A percentile compares a stretch with the other conserved stretches of the same genome.
These are phyloP conservation scores for Pyrus bretschneideri DNA, from an alignment of 306 rosid genomes.

Conservation along the genomic window DNA sequence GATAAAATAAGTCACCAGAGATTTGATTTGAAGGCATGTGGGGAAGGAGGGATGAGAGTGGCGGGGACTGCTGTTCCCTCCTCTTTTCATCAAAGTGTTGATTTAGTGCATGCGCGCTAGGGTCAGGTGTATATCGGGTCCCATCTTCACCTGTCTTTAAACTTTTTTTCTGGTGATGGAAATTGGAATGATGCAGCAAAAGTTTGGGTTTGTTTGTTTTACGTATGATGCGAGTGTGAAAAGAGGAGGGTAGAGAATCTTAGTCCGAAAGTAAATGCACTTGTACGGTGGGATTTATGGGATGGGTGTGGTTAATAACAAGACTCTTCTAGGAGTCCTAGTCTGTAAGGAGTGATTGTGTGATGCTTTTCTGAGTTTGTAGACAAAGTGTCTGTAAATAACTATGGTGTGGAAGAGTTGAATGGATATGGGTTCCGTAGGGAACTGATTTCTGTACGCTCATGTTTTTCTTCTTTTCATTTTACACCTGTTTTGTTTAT, in stretches of 20 bases:
- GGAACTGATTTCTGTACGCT: too few relatives aligned
- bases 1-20: constrained; percentile 35
- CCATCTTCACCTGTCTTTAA: constrained; percentile 35
- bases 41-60: constrained; percentile 37
- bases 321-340: too few relatives aligned
- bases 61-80: constrained; percentile 56
- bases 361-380: constrained; percentile 24
- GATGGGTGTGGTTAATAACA: not conserved
- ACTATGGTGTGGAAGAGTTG: not conserved
- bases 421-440: not conserved
- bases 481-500: too few relatives aligned
- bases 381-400: constrained; percentile 3
- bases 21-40: constrained; percentile 31
- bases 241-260: too few relatives aligned
- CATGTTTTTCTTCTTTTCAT: too few relatives aligned
- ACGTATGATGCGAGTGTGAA: constrained; percentile 17
- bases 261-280: constrained; percentile 11
- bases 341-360: not conserved
- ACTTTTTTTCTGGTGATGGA: not conserved
- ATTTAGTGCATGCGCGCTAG: constrained; percentile 77
- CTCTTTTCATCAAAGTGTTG: constrained; percentile 10
- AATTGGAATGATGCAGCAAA: constrained; percentile 19
- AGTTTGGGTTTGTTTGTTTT: constrained; percentile 46
- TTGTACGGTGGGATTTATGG: constrained; percentile 33
- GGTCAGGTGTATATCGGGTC: constrained; percentile 34